Evolutionary conservation across 2,329 filamentous ascomycete genomes (phyloP), one percentile per base, ranked within the genome.

Genomic region (Grosmannia huntii): DNA sequence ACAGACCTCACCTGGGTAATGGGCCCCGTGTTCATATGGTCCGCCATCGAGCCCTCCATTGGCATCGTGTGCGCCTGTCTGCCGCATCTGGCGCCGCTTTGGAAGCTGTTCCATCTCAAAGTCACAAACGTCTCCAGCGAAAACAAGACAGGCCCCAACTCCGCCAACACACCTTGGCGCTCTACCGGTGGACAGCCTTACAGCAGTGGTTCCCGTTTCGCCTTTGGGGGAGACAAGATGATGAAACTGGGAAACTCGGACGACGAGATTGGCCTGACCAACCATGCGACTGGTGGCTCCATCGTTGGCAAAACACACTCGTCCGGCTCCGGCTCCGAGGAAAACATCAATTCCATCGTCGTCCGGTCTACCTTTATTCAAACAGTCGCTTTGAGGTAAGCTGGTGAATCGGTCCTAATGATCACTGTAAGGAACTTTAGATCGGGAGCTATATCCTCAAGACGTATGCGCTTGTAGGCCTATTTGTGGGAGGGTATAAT

Each of bases 61-160:
- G 74, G 72, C 14, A 74, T 76, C n/a, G 67, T 69, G 33, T 74
- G 68, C 7, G 74, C 72, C 50, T 75, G 73, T 55, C 71, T 75
- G 1, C 68, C 68, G 5, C 69, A 72, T 19, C 71, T 68, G 3
- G 74, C 72, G 0, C 75, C 71, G 14, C 70, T 76, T 9, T 44
- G 41, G 41, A 44, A 44, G 41, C 41, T 44, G 19, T 16, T 44
- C 4, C 27, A 14, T 25, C 28, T 14, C 5, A 21, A 53, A 16
- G 36, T 27, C 25, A 14, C 16, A 23, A 44, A 7, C 31, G 6
- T 10, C 11, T 23, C 19, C 5, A 23, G 19, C 2, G 19, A 41
- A 27, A 33, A 36, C 9, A 25, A n/a, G 44, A 14, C 44, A 19
- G n/a, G 12, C 44, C 16, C 10, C 11, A n/a, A 12, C 27, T 4